These are phyloP conservation scores for Termitomyces sp. DNA, from an alignment of 768 basidiomycete species.

Conservation along the genomic window DNA sequence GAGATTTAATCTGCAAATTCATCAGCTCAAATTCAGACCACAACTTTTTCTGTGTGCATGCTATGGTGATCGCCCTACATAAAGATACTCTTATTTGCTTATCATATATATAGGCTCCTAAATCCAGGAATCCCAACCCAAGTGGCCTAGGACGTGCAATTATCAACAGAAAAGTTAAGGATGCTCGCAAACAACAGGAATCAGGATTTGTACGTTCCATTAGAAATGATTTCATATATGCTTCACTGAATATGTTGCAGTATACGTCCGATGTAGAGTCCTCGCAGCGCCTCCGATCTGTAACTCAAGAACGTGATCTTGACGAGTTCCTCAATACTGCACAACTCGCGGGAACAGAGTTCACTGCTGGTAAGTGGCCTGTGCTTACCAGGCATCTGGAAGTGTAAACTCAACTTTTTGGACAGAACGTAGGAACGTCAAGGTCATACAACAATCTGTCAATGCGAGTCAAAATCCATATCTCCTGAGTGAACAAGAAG, in stretches of 20 bases:
- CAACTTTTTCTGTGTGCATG: neutral
- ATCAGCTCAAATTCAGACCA: no score
- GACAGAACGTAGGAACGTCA: slow-evolving; percentile 75
- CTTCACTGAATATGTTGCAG: slow-evolving; percentile 31
- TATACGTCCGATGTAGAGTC: slow-evolving; percentile 74
- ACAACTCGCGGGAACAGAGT: slow-evolving; percentile 91
- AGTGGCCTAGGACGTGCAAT: slow-evolving; percentile 93
- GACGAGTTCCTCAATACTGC: slow-evolving; percentile 97
- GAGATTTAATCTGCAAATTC: neutral
- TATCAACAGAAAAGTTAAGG: slow-evolving; percentile 86
- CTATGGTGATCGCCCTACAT: neutral
- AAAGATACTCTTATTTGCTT: neutral
- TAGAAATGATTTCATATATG: neutral
- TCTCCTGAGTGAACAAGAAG: slow-evolving; percentile 80
- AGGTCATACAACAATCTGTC: slow-evolving; percentile 63
- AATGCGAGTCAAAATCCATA: slow-evolving; percentile 73
- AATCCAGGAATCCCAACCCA: slow-evolving; percentile 58
- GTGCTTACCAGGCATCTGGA: neutral
- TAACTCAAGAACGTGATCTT: slow-evolving; percentile 94
- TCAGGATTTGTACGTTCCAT: slow-evolving; percentile 58
- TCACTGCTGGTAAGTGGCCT: slow-evolving; percentile 76
- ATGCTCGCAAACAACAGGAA: slow-evolving; percentile 57
- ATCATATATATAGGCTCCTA: slow-evolving; percentile 43
- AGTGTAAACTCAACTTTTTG: slow-evolving; percentile 2
- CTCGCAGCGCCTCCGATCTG: slow-evolving; percentile 72